Conservation (phyloP, 495 filamentous ascomycete genomes). For the Echria macrotheca region DNA sequence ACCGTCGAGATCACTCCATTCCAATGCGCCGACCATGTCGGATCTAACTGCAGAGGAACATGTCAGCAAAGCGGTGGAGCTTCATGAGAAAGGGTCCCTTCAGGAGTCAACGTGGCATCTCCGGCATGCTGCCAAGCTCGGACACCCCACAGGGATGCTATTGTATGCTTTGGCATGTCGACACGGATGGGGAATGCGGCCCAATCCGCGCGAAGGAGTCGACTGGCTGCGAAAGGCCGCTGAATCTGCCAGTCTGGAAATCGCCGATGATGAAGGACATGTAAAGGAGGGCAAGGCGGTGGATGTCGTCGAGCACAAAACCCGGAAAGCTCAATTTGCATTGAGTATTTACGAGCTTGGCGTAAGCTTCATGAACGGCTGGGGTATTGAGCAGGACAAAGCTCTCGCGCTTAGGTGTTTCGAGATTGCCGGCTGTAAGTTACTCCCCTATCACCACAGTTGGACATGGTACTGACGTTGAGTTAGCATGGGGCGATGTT, state of each 20-base stretch:
- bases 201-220: conserved; percentile 83
- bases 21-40: conserved; percentile 41
- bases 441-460: neutral
- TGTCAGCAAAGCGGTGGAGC: conserved; percentile 76
- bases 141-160: conserved; percentile 88
- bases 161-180: conserved; percentile 92
- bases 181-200: conserved; percentile 97
- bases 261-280: conserved; percentile 70
- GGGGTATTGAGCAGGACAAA: conserved; percentile 94
- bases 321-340: conserved; percentile 84
- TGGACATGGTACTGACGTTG: conserved; percentile 12
- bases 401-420: conserved; percentile 83
- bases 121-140: conserved; percentile 77
- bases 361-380: conserved; percentile 95
- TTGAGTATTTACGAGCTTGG: conserved; percentile 93
- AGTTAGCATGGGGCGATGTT: conserved; percentile 80
- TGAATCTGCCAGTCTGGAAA: conserved; percentile 74
- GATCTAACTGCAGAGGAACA: conserved; percentile 78
- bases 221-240: conserved; percentile 85
- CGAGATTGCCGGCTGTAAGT: conserved; percentile 84
- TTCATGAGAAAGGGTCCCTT: conserved; percentile 77
- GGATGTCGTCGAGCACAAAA: conserved; percentile 64
- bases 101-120: conserved; percentile 95
- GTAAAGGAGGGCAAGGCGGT: conserved; percentile 57
- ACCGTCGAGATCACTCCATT: conserved; percentile 50